Percentiles rank a stretch among this genome's conserved stretches.
Evolutionary conservation across 2,329 filamentous ascomycete species (phyloP).

Genomic region (Aspergillus sp.): DNA sequence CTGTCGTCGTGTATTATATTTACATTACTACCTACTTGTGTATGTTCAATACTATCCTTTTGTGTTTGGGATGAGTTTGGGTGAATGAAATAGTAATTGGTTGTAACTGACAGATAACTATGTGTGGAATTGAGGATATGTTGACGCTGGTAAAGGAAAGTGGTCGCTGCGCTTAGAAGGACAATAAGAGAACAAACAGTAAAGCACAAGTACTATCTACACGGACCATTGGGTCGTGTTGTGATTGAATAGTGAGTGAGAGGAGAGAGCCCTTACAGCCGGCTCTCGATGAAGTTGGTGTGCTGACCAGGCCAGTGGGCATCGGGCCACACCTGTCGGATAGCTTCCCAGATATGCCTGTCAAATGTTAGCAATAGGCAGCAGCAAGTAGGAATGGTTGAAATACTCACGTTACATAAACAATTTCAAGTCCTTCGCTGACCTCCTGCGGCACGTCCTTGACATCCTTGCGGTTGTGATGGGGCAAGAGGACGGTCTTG

Average conservation of each 20-base stretch:
- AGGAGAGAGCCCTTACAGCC: conserved; percentile 57
- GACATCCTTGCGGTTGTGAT: conserved; percentile 87
- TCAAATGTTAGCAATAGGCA: conserved; percentile 14
- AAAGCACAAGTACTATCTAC: background rate
- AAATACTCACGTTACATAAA: conserved; percentile 75
- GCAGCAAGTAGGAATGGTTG: background rate
- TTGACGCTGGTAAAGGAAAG: conserved; percentile 3
- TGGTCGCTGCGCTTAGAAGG: background rate
- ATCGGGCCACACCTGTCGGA: conserved; percentile 89
- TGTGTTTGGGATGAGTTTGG: too few relatives aligned
- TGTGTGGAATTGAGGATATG: background rate
- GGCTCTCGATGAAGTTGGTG: conserved; percentile 72
- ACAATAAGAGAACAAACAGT: conserved; percentile 13
- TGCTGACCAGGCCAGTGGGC: conserved; percentile 77
- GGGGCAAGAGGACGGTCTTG: conserved; percentile 86
- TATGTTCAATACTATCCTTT: too few relatives aligned
- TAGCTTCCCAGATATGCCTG: conserved; percentile 92
- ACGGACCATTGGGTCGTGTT: background rate
- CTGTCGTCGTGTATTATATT: too few relatives aligned
- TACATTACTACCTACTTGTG: too few relatives aligned
- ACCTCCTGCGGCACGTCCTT: conserved; percentile 91
- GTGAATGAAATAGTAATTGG: too few relatives aligned
- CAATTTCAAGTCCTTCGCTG: conserved; percentile 79
- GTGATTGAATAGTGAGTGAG: background rate
- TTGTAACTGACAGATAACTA: background rate